Percentiles rank a stretch among this genome's conserved stretches.
Conservation (phyloP, 2,329 filamentous ascomycete genomes). For the Bimuria novae-zelandiae region DNA sequence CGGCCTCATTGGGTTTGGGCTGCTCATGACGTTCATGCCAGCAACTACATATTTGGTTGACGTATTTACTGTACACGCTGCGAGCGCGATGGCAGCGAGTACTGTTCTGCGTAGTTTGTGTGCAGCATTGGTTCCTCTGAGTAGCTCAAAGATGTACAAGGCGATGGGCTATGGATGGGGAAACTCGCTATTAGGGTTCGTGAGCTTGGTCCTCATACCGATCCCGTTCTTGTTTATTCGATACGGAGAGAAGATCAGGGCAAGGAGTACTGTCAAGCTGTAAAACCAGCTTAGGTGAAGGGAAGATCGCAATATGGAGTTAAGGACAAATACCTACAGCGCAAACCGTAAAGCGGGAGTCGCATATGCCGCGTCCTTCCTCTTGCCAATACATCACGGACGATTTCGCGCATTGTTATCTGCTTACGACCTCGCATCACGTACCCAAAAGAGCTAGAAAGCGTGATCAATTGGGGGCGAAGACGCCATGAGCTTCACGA, state of each 20-base stretch:
- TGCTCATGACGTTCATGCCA: conserved; percentile 46
- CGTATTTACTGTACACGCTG: conserved; percentile 48
- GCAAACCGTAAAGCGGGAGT: background rate
- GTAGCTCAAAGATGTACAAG: conserved; percentile 46
- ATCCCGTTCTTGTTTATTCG: conserved; percentile 45
- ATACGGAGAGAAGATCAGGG: conserved; percentile 40
- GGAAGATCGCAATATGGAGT: too few species aligned
- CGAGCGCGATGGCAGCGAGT: conserved; percentile 49
- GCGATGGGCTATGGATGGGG: conserved; percentile 48
- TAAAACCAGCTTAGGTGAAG: conserved; percentile 8
- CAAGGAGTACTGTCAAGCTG: conserved; percentile 33
- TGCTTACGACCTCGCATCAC: too few species aligned
- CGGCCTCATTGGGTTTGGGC: conserved; percentile 39
- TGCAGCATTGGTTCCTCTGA: conserved; percentile 48
- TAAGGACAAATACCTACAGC: too few species aligned
- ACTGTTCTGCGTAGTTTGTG: conserved; percentile 45
- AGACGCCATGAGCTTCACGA: background rate
- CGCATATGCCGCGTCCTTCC: background rate
- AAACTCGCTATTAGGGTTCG: conserved; percentile 44
- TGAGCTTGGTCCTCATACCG: conserved; percentile 34
- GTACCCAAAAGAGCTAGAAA: too few species aligned
- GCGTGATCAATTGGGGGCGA: background rate
- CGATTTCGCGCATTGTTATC: too few species aligned
- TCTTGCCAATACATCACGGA: too few species aligned
- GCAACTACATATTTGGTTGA: conserved; percentile 49